A percentile compares a stretch with the other conserved stretches of the same genome.
Evolutionary conservation across 75 land plant genomes (phyloP).

Genomic region (Adiantum capillusveneris): DNA sequence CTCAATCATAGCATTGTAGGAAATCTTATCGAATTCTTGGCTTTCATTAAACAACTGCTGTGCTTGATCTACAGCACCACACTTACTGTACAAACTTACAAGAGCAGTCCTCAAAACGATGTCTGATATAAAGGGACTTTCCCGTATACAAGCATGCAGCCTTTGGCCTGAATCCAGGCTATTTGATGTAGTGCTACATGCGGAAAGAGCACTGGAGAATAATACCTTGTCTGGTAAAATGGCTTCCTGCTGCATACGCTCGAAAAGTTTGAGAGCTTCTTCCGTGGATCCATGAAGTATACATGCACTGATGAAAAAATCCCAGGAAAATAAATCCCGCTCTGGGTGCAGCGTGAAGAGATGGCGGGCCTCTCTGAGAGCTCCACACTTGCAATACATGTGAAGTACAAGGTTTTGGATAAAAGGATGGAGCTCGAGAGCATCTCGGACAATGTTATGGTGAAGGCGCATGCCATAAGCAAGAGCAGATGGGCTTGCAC

Average conservation of each 20-base stretch:
- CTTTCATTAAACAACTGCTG: conserved; percentile 12
- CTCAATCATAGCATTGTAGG: conserved; percentile 21
- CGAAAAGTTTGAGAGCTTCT: conserved; percentile 19
- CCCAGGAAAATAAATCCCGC: conserved; percentile 39
- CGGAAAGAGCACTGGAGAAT: conserved; percentile 25
- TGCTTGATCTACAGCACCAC: conserved; percentile 23
- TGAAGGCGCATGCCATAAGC: too few relatives aligned
- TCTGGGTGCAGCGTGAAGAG: background rate
- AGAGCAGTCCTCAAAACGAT: conserved; percentile 9
- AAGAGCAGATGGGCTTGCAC: too few relatives aligned
- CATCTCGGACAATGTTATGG: too few relatives aligned
- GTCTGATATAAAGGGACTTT: conserved; percentile 14
- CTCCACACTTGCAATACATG: conserved; percentile 9
- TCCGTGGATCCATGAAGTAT: conserved; percentile 15
- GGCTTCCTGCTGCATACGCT: conserved; percentile 31
- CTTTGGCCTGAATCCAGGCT: conserved; percentile 29
- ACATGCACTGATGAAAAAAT: conserved; percentile 44
- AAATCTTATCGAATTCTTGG: background rate
- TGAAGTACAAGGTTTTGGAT: background rate
- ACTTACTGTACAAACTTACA: conserved; percentile 21
- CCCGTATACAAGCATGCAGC: conserved; percentile 25
- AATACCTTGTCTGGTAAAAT: conserved; percentile 37
- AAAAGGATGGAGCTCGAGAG: too few relatives aligned
- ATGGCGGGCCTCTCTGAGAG: background rate
- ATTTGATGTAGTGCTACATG: conserved; percentile 18